Base-by-base conservation (phyloP, 2,329 filamentous ascomycete genomes). In the Aspergillus cejpii region DNA sequence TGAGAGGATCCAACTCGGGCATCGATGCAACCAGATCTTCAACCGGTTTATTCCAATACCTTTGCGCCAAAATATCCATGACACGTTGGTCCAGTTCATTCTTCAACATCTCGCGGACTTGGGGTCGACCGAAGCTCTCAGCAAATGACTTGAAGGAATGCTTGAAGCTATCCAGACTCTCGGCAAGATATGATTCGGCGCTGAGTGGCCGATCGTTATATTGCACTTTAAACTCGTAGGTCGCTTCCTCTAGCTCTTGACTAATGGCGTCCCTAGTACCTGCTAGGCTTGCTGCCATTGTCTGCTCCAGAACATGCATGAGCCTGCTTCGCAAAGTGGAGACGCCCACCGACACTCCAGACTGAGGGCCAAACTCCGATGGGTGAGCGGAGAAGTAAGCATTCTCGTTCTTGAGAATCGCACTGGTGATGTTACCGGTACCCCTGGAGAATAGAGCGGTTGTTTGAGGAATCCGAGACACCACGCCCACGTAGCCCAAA, bases 181-280 rank as follows among this genome's bases (percentile, higher is more conserved):
- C 92, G 1, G 92, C 92, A 29, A 98, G 78, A 63, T 98, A 98
- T 3, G 91, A 95, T 64, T 98, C 92, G 1, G 92, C 92, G 40
- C 88, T 95, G 27, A 98, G 74, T 1, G 91, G 88, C 5, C 92
- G 83, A 64, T 98, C 92, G 60, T 98, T 98, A 71, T 98, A 98
- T 66, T 98, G 94, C 4, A 98, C 92, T 66, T 98, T 98, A 76
- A 95, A 98, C 67, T 98, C 91, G 62, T 98, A 98, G 0, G 87
- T 91, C 2, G 92, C 90, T 68, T 98, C 92, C 60, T 96, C 91
- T 0, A 98, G 79, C 65, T 98, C 92, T 63, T 95, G 88, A 50
- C 85, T 84, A 54, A 98, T 96, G 7, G 89, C 88, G 61, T 96
- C 88, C 56, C 86, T 87, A 3, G 92, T 98, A 44, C 81, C 82